Evolutionary conservation across 106 monocot species (phyloP).

Genomic region (Dendrobium catenatum): DNA sequence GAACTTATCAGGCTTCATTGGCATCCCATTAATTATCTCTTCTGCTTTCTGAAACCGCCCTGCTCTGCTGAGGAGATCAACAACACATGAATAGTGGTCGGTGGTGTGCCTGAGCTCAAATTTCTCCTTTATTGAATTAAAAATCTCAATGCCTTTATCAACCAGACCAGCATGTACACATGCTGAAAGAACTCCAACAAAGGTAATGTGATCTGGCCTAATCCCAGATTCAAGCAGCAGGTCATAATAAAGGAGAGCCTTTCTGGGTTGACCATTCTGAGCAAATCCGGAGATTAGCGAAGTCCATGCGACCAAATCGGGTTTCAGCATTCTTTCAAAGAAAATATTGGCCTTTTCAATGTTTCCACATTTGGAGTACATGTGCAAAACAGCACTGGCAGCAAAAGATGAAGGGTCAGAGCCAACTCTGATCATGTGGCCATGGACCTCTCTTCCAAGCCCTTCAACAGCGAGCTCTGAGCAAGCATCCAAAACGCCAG

Average conservation of each 20-base stretch:
- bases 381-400: conserved; percentile 14
- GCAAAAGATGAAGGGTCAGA: conserved; percentile 12
- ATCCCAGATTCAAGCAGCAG: conserved; percentile 12
- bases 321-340: conserved; percentile 8
- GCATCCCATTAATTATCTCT: conserved; percentile 21
- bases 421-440: conserved; percentile 20
- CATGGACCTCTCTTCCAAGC: conserved; percentile 16
- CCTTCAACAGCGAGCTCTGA: conserved; percentile 8
- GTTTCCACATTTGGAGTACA: conserved; percentile 28
- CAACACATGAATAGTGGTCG: conserved; percentile 20
- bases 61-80: conserved; percentile 22
- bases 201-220: conserved; percentile 20
- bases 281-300: conserved; percentile 16
- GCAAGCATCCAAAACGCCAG: conserved; percentile 13
- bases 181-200: conserved; percentile 10
- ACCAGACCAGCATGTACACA: conserved; percentile 19
- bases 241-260: conserved; percentile 15
- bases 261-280: conserved; percentile 17
- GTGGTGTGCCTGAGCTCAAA: conserved; percentile 13
- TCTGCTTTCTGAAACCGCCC: conserved; percentile 19
- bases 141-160: conserved; percentile 16
- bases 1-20: conserved; percentile 26
- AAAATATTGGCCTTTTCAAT: conserved; percentile 12
- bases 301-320: conserved; percentile 21
- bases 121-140: conserved; percentile 13